These are phyloP conservation scores for Monilinia aucupariae DNA, from an alignment of 2,329 filamentous ascomycete genomes.

Conservation along the genomic window DNA sequence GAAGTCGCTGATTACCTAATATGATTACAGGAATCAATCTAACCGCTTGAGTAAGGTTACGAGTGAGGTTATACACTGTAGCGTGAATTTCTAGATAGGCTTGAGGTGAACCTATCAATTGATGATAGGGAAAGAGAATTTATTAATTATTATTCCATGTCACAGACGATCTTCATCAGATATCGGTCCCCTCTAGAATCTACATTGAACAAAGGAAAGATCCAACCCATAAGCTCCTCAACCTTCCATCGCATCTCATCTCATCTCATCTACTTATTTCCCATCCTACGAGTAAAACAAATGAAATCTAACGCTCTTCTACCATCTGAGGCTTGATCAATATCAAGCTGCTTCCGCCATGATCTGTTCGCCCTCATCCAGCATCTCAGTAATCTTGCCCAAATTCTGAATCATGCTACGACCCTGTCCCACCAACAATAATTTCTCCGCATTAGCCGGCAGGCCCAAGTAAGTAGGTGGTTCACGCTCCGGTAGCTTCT, in stretches of 20 bases:
- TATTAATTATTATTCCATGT: too few species aligned
- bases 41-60: too few species aligned
- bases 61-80: too few species aligned
- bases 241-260: not conserved
- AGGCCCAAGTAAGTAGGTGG: slow-evolving; percentile 92
- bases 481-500: slow-evolving; percentile 86
- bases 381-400: slow-evolving; percentile 74
- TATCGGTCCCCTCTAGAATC: not conserved
- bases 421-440: slow-evolving; percentile 84
- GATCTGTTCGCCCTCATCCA: slow-evolving; percentile 92
- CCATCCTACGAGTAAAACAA: slow-evolving; percentile 7
- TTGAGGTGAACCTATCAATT: too few species aligned
- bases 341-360: slow-evolving; percentile 55
- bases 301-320: not conserved
- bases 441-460: slow-evolving; percentile 92
- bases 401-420: slow-evolving; percentile 78
- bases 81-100: too few species aligned
- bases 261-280: not conserved
- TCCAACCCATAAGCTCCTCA: not conserved
- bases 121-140: too few species aligned
- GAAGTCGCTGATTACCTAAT: too few species aligned
- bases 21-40: too few species aligned
- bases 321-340: not conserved
- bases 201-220: not conserved
- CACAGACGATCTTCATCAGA: not conserved